Base-by-base conservation (phyloP, 2,329 filamentous ascomycete genomes). In the Fonsecaea pedrosoi region DNA sequence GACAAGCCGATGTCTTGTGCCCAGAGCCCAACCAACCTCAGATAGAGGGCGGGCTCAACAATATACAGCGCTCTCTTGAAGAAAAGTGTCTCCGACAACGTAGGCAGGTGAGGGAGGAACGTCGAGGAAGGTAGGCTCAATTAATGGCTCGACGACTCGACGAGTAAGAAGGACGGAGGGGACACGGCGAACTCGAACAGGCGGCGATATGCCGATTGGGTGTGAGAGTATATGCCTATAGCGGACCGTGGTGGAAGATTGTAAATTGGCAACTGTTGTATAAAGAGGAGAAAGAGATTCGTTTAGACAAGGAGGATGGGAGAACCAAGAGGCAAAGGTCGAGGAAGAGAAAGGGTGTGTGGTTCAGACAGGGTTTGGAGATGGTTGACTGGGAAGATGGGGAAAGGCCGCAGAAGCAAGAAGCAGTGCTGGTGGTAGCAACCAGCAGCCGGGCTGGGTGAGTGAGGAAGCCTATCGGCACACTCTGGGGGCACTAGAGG, bases 381-480 rank as follows among this genome's bases (percentile, higher is more conserved):
- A 32, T 55, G 45, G 30, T 25, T 50, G n/a, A 54, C 1, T 21
- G 37, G 35, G 59, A 25, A 21, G 35, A 62, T 62, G 60, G 60
- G 48, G 60, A 62, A 62, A 62, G 42, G 58, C 50, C 32, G 58
- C 48, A 50, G 58, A 32, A 34, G 48, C 59, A 61, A 12, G n/a
- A 7, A 48, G 42, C 42, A 48, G 7, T 48, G 12, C 12, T 40
- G 40, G 40, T 42, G 40, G 40, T 9, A 45, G 40, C 40, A 45
- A 45, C 1, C 35, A 38, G 40, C 40, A 18, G 40, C 45, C 4
- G n/a, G 45, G 48, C 48, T 54, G 58, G 58, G 53, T 60, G 59
- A 61, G 37, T 42, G 45, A 54, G 45, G 48, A 54, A 61, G 59
- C 59, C 48, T 61, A 61, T 61, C 59, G 59, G 59, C 21, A 61